Percentiles rank a stretch among this genome's conserved stretches.
Conservation (phyloP, 2,329 filamentous ascomycete genomes). For the Penicillium sclerotigenum region DNA sequence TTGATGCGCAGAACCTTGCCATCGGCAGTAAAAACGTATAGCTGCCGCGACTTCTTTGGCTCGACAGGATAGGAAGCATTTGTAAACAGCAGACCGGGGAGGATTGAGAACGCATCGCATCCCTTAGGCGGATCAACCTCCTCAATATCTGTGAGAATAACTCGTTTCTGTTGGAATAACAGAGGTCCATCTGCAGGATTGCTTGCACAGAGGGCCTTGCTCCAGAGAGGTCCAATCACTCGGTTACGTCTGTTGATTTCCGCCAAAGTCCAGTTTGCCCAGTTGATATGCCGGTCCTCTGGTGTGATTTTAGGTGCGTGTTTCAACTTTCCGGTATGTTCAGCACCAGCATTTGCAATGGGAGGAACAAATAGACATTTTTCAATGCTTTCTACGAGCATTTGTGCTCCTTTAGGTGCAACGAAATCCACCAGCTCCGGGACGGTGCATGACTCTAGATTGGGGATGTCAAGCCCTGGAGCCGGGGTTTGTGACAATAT, state of each 20-base stretch:
- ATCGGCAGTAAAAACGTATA: constrained; percentile 41
- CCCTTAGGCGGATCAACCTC: constrained; percentile 29
- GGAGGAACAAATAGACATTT: constrained; percentile 64
- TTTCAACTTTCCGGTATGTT: constrained; percentile 27
- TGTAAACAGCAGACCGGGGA: constrained; percentile 40
- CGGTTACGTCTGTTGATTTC: constrained; percentile 56
- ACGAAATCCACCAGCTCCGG: constrained; percentile 54
- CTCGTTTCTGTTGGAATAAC: constrained; percentile 31
- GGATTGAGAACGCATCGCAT: constrained; percentile 26
- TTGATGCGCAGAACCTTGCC: constrained; percentile 36
- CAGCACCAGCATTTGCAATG: constrained; percentile 34
- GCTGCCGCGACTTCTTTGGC: constrained; percentile 24
- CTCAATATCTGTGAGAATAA: constrained; percentile 40
- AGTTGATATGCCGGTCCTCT: constrained; percentile 61
- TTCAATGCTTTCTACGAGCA: constrained; percentile 67
- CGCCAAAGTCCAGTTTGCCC: constrained; percentile 52
- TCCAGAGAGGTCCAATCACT: constrained; percentile 68
- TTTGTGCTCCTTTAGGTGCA: constrained; percentile 62
- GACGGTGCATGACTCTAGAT: constrained; percentile 48
- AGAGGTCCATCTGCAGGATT: constrained; percentile 15
- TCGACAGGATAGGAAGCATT: constrained; percentile 27
- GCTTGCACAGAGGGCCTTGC: constrained; percentile 31
- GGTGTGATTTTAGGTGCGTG: constrained; percentile 73
- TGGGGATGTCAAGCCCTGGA: constrained; percentile 54
- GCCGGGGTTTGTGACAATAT: constrained; percentile 67